Base-by-base conservation (phyloP, 2,329 filamentous ascomycete genomes). In the Aspergillus sp. region DNA sequence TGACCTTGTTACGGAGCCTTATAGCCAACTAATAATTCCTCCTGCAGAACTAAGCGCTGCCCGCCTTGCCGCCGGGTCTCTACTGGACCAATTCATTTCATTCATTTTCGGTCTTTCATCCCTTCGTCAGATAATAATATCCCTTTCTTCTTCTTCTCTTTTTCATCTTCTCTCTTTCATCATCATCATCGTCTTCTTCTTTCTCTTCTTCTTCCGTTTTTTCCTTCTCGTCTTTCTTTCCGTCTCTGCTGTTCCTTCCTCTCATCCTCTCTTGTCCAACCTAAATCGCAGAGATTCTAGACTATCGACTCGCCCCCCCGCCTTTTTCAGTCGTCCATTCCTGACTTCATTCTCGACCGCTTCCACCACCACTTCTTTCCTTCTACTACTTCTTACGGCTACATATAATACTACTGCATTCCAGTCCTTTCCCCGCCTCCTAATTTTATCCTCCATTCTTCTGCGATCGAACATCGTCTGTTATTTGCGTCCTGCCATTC, bases 141-240 rank as follows among this genome's bases (percentile, higher is more conserved):
- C 19, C n/a, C 33, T 10, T 44, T 19, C 9, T 30, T 32, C 30
- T 27, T 32, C 43, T 8, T 5, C 28, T n/a, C 34, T 40, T 4
- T 10, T 30, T 45, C 29, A 39, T 45, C 12, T 19, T 19, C 19
- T 19, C 19, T 19, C 29, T 29, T 40, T 33, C 41, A 41, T 39
- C 29, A 34, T 45, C 34, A 26, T 32, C 32, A 44, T 41, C 9
- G 30, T 42, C 27, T 32, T 48, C 39, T 10, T 10, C 30, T 48
- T 35, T 49, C 36, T 44, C 35, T 34, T 29, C n/a, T 28, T 46
- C 35, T 26, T 10, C 46, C 35, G 7, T 12, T 10, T 29, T 45
- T 19, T 41, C 41, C 7, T 10, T 29, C 42, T 44, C 38, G 7
- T 36, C 40, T 43, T 44, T 28, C 32, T 38, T 36, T 29, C 38